These are phyloP conservation scores for Podochytrium sp. DNA, from an alignment of 192 early-diverging fungal species.

Conservation along the genomic window DNA sequence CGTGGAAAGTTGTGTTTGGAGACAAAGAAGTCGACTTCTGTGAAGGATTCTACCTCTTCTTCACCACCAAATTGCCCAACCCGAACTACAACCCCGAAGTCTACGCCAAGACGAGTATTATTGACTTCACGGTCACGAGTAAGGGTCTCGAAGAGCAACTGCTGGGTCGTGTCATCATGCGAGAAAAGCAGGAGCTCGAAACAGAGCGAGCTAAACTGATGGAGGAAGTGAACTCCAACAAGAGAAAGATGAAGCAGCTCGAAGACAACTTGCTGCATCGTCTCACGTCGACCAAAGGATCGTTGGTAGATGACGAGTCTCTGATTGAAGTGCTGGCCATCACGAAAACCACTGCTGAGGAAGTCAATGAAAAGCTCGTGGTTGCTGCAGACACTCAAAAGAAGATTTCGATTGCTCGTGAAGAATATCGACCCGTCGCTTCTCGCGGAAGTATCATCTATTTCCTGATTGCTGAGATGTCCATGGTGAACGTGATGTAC, in stretches of 20 bases:
- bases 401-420: constrained; percentile 65
- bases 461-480: constrained; percentile 72
- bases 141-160: constrained; percentile 70
- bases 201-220: constrained; percentile 66
- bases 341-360: constrained; percentile 67
- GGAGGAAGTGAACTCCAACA: constrained; percentile 70
- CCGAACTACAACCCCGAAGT: constrained; percentile 70
- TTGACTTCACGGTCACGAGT: constrained; percentile 67
- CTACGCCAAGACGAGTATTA: constrained; percentile 66
- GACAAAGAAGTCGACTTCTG: constrained; percentile 67
- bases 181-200: constrained; percentile 71
- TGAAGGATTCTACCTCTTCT: constrained; percentile 63
- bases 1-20: constrained; percentile 65
- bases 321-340: constrained; percentile 69
- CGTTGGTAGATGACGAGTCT: constrained; percentile 68
- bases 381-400: constrained; percentile 71
- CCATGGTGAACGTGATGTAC: constrained; percentile 72
- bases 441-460: constrained; percentile 65
- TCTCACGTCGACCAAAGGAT: constrained; percentile 68
- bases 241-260: constrained; percentile 70
- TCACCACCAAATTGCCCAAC: constrained; percentile 69
- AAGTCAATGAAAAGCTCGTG: constrained; percentile 68
- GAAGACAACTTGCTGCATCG: constrained; percentile 70
- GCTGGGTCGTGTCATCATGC: constrained; percentile 67
- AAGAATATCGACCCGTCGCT: constrained; percentile 69